phyloP scores from a whole-genome alignment of 768 basidiomycete genomes.

The Nevesoporus exiguus region DNA sequence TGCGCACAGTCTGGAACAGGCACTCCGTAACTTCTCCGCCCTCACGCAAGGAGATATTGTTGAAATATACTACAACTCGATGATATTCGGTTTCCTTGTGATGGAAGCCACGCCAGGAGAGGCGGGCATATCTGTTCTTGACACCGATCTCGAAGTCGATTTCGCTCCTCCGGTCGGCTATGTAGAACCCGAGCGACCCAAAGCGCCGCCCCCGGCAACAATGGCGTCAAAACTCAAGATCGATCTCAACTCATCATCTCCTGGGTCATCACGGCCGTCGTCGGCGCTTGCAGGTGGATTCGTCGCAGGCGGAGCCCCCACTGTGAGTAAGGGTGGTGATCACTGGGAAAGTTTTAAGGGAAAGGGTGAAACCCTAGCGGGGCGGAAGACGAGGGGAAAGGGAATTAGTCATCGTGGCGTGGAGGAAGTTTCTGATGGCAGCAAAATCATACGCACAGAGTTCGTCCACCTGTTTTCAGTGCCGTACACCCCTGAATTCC shows the following conservation, averaged over 20 bases:
- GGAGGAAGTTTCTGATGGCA: constrained; percentile 73
- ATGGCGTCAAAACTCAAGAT: constrained; percentile 98
- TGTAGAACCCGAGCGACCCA: constrained; percentile 87
- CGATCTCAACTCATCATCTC: constrained; percentile 81
- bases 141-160: constrained; percentile 98
- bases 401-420: constrained; percentile 82
- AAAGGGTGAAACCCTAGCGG: constrained; percentile 84
- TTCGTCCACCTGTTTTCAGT: constrained; percentile 40
- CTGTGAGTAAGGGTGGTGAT: constrained; percentile 73
- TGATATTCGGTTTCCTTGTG: constrained; percentile 91
- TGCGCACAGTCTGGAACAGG: constrained; percentile 78
- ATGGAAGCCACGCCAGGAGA: constrained; percentile 91
- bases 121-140: constrained; percentile 83
- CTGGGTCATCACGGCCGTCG: constrained; percentile 78
- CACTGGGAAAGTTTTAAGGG: constrained; percentile 97
- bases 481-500: constrained; percentile 9
- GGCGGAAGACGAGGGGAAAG: constrained; percentile 93
- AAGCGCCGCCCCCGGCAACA: constrained; percentile 75
- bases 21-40: constrained; percentile 87
- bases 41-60: constrained; percentile 96
- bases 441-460: constrained; percentile 91
- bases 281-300: constrained; percentile 72
- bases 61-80: constrained; percentile 95
- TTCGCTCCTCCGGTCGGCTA: constrained; percentile 93
- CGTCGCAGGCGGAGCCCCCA: constrained; percentile 43